These are phyloP conservation scores for Rhizopogon vulgaris DNA, from an alignment of 768 basidiomycete genomes.

Conservation along the genomic window DNA sequence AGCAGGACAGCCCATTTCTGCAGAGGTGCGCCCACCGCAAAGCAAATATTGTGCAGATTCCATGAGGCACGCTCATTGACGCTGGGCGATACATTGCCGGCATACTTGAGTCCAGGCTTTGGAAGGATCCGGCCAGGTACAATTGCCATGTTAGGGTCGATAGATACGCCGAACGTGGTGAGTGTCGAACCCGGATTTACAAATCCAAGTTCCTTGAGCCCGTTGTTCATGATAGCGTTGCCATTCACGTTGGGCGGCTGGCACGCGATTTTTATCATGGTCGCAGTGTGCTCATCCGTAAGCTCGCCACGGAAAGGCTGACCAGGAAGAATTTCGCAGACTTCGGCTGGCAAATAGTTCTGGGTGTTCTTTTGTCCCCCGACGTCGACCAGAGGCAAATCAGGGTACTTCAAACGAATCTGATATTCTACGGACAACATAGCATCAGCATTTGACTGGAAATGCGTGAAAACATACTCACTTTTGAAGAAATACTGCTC, in stretches of 20 bases:
- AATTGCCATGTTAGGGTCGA: conserved; percentile 46
- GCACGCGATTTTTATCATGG: conserved; percentile 46
- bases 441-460: not conserved
- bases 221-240: conserved; percentile 35
- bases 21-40: conserved; percentile 50
- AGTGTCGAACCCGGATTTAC: conserved; percentile 27
- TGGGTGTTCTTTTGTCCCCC: conserved; percentile 31
- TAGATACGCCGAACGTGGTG: conserved; percentile 36
- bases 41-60: conserved; percentile 53
- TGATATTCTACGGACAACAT: conserved; percentile 34
- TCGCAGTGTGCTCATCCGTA: conserved; percentile 43
- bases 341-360: conserved; percentile 39
- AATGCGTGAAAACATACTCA: conserved; percentile 18
- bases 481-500: conserved; percentile 42
- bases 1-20: conserved; percentile 65
- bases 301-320: conserved; percentile 44
- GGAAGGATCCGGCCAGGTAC: conserved; percentile 49
- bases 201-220: conserved; percentile 39
- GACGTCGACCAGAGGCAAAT: conserved; percentile 41
- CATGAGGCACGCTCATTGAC: conserved; percentile 45
- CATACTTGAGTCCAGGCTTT: conserved; percentile 37
- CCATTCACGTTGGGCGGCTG: conserved; percentile 45
- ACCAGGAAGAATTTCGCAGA: conserved; percentile 40
- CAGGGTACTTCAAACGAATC: conserved; percentile 31
- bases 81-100: conserved; percentile 16